Evolutionary conservation across 2,329 filamentous ascomycete species (phyloP).

Genomic region (Hysterium pulicare): DNA sequence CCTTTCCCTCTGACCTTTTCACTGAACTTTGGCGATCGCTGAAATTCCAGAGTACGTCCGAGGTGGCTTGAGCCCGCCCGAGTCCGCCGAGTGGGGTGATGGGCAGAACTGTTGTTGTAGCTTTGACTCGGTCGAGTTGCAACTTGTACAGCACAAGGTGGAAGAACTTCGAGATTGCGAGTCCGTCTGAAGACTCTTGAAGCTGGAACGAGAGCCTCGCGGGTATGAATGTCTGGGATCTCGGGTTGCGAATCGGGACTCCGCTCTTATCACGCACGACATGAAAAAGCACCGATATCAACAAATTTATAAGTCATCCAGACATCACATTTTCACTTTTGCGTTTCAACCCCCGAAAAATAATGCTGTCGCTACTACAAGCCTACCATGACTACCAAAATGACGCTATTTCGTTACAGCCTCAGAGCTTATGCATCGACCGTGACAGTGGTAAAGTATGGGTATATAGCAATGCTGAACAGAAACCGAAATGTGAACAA

Average conservation of each 20-base stretch:
- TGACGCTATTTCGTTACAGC: too few relatives aligned
- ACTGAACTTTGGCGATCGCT: too few relatives aligned
- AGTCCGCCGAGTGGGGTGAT: neutral
- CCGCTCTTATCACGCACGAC: conserved; percentile 12
- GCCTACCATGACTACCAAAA: neutral
- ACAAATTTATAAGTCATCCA: neutral
- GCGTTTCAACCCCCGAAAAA: neutral
- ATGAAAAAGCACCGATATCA: conserved; percentile 3
- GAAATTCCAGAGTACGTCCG: too few relatives aligned
- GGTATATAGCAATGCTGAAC: conserved; percentile 40
- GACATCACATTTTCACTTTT: neutral
- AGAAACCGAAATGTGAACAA: conserved; percentile 3
- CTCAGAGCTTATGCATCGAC: too few relatives aligned
- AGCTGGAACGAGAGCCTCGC: too few relatives aligned
- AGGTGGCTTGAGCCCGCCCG: too few relatives aligned
- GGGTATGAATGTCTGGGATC: too few relatives aligned
- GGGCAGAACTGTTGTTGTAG: neutral
- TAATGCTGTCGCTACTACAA: neutral
- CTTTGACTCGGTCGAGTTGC: too few relatives aligned
- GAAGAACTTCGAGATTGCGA: too few relatives aligned
- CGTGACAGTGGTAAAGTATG: conserved; percentile 27
- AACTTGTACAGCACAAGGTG: too few relatives aligned
- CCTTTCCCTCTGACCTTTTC: neutral
- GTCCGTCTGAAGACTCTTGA: too few relatives aligned
- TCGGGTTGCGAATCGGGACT: too few relatives aligned